Evolutionary conservation across 2,329 filamentous ascomycete species (phyloP).

Genomic region (Colletotrichum liaoningense): DNA sequence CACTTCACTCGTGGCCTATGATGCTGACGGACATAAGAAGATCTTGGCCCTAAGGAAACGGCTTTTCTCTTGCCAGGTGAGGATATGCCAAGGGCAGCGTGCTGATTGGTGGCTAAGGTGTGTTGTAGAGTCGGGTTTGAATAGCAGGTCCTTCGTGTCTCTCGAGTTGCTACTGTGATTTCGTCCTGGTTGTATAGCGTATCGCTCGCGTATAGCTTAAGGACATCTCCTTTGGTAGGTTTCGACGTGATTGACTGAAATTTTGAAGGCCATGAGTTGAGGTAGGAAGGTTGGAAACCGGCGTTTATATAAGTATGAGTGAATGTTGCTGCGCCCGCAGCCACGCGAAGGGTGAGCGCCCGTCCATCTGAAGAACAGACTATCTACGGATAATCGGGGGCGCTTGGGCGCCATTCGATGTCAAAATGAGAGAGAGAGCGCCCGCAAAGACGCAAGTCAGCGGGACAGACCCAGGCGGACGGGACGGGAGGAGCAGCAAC

Average conservation of each 20-base stretch:
- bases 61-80: too few species aligned
- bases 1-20: too few species aligned
- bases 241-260: not conserved
- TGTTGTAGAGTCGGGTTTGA: too few species aligned
- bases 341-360: conserved; percentile 24
- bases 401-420: conserved; percentile 13
- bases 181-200: too few species aligned
- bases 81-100: not conserved
- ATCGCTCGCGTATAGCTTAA: not conserved
- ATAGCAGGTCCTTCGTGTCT: not conserved
- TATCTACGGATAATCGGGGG: not conserved
- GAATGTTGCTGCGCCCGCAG: conserved; percentile 23
- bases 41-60: too few species aligned
- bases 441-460: conserved; percentile 35
- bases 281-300: not conserved
- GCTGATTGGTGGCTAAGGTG: not conserved
- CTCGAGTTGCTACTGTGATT: not conserved
- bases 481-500: conserved; percentile 11
- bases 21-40: too few species aligned
- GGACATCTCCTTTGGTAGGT: conserved; percentile 24
- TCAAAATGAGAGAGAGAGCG: conserved; percentile 16
- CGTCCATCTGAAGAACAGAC: not conserved
- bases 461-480: conserved; percentile 17
- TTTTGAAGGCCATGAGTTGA: fast-evolving
- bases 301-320: not conserved